Conservation (phyloP, 768 basidiomycete species). For the Daedaleopsis sinensis region DNA sequence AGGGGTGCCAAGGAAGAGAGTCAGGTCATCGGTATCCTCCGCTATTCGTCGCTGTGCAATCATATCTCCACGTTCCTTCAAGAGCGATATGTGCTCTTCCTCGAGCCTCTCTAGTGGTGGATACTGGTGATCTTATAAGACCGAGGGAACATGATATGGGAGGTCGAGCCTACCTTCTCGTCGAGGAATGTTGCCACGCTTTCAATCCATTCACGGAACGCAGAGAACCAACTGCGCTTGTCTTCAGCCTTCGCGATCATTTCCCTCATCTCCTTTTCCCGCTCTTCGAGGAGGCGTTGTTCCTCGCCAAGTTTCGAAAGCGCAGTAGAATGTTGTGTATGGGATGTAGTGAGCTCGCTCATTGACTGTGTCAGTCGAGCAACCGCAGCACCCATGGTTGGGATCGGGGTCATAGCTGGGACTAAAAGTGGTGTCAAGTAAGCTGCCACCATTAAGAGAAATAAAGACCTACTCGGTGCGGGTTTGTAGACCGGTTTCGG, state of each 20-base stretch:
- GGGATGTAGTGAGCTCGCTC: slow-evolving; percentile 64
- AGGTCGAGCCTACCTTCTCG: slow-evolving; percentile 63
- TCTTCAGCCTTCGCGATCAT: slow-evolving; percentile 75
- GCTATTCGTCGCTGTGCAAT: slow-evolving; percentile 63
- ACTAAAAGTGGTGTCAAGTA: slow-evolving; percentile 47
- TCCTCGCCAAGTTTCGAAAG: slow-evolving; percentile 64
- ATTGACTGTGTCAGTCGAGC: slow-evolving; percentile 63
- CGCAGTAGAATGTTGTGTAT: slow-evolving; percentile 60
- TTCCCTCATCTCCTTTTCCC: slow-evolving; percentile 74
- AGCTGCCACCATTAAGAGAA: neutral
- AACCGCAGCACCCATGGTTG: slow-evolving; percentile 63
- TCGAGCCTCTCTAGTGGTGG: slow-evolving; percentile 80
- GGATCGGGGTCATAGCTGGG: slow-evolving; percentile 63
- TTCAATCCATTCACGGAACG: slow-evolving; percentile 82
- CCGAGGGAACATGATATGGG: no score
- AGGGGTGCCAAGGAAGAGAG: slow-evolving; percentile 63
- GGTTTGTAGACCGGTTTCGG: slow-evolving; percentile 70
- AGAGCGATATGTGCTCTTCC: slow-evolving; percentile 69
- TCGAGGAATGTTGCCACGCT: slow-evolving; percentile 84
- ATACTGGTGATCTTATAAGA: slow-evolving; percentile 48
- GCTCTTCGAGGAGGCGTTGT: slow-evolving; percentile 51
- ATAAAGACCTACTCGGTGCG: slow-evolving; percentile 59
- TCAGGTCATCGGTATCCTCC: slow-evolving; percentile 84
- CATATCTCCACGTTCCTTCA: slow-evolving; percentile 76
- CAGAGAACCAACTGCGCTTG: slow-evolving; percentile 81